Evolutionary conservation across 768 basidiomycete genomes (phyloP).

Genomic region (Tubosaeta sp.): DNA sequence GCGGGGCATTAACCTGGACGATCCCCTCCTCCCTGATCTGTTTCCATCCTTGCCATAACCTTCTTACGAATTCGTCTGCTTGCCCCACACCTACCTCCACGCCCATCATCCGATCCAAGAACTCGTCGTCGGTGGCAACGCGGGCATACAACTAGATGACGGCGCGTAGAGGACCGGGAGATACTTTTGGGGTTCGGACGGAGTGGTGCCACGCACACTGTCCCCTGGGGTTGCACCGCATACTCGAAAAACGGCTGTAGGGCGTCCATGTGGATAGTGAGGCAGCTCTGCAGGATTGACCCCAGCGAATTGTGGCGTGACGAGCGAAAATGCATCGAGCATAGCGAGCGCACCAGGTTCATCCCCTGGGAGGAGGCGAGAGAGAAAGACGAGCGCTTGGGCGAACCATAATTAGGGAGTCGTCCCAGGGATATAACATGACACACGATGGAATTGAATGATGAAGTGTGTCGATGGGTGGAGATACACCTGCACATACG

Average conservation of each 20-base stretch:
- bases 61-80: constrained; percentile 83
- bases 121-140: constrained; percentile 72
- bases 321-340: constrained; percentile 22
- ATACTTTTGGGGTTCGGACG: constrained; percentile 53
- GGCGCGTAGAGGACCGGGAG: constrained; percentile 51
- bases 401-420: constrained; percentile 60
- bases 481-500: constrained; percentile 12
- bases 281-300: constrained; percentile 20
- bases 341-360: constrained; percentile 53
- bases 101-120: constrained; percentile 84
- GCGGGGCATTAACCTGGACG: constrained; percentile 41
- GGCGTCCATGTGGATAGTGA: constrained; percentile 25
- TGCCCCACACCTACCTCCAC: constrained; percentile 68
- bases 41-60: constrained; percentile 87
- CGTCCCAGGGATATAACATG: constrained; percentile 51
- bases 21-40: constrained; percentile 60
- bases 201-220: constrained; percentile 48
- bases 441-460: constrained; percentile 51
- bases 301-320: constrained; percentile 17
- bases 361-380: constrained; percentile 65
- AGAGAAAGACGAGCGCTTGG: constrained; percentile 56
- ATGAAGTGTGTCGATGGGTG: constrained; percentile 57
- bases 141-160: constrained; percentile 79
- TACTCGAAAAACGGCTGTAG: constrained; percentile 56
- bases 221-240: constrained; percentile 37